A percentile compares a stretch with the other conserved stretches of the same genome.
Conservation (phyloP, 2,329 filamentous ascomycete species). For the Grosmannia clavigera region DNA sequence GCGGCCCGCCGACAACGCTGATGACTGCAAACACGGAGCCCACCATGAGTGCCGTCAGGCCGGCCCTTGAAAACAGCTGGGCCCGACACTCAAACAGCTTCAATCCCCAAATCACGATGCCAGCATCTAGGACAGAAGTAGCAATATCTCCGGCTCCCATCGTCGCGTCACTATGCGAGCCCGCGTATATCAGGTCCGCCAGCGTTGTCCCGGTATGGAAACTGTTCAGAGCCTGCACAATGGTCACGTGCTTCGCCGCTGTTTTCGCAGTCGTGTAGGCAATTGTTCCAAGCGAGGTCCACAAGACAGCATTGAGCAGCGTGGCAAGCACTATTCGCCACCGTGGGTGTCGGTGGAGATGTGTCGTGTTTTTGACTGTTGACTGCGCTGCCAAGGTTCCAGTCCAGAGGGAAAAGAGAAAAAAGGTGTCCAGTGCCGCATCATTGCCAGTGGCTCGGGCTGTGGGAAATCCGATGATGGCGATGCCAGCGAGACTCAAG, state of each 20-base stretch:
- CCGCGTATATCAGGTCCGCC: conserved; percentile 16
- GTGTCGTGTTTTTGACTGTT: conserved; percentile 18
- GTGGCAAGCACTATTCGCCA: conserved; percentile 22
- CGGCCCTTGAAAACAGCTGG: conserved; percentile 31
- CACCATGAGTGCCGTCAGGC: conserved; percentile 25
- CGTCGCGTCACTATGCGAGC: conserved; percentile 7
- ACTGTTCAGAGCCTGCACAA: conserved; percentile 13
- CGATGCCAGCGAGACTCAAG: conserved; percentile 19
- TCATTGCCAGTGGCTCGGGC: conserved; percentile 18
- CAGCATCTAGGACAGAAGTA: conserved; percentile 34
- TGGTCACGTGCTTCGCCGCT: conserved; percentile 10
- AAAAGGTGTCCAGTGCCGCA: conserved; percentile 31
- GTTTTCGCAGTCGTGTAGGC: conserved; percentile 30
- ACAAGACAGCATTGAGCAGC: conserved; percentile 34
- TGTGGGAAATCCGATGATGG: conserved; percentile 29
- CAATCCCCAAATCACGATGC: conserved; percentile 40
- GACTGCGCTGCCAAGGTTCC: conserved; percentile 26
- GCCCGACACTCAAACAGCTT: conserved; percentile 38
- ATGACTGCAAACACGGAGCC: conserved; percentile 24
- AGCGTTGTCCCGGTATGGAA: conserved; percentile 21
- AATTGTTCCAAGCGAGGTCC: conserved; percentile 31
- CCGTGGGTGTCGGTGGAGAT: conserved; percentile 3
- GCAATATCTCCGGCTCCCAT: conserved; percentile 36
- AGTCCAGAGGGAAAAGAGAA: conserved; percentile 38
- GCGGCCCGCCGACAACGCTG: conserved; percentile 30